These are phyloP conservation scores for Alloteropsis semialata DNA, from an alignment of 176 grass and related monocot genomes.

Conservation along the genomic window DNA sequence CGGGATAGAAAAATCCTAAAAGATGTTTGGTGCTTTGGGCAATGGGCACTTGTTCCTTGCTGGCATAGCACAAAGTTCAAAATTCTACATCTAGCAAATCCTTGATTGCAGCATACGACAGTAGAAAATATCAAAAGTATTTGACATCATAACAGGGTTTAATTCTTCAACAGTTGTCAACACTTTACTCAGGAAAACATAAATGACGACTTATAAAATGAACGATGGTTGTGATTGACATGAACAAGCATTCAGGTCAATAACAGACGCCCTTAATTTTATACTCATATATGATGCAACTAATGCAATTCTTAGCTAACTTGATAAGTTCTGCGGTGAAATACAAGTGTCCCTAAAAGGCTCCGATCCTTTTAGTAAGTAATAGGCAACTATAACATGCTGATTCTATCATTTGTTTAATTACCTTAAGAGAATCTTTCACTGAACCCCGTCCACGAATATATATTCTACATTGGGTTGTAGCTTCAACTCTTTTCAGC, in stretches of 20 bases:
- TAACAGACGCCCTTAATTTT: conserved; percentile 5
- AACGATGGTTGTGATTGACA: no score
- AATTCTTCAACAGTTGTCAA: not conserved
- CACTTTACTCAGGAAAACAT: not conserved
- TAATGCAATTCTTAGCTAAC: not conserved
- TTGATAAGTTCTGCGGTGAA: not conserved
- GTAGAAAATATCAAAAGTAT: not conserved
- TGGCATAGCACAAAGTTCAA: not conserved
- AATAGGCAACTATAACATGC: conserved; percentile 17
- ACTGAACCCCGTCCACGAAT: conserved; percentile 93
- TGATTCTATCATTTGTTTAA: conserved; percentile 31
- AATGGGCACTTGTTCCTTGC: not conserved
- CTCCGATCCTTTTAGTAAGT: not conserved
- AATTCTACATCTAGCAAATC: not conserved
- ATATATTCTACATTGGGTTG: conserved; percentile 96
- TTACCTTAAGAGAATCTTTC: conserved; percentile 95
- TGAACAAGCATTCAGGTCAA: not conserved
- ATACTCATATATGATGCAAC: not conserved
- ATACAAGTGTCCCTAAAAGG: not conserved
- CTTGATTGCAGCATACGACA: not conserved
- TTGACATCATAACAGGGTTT: not conserved
- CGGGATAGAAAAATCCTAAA: not conserved
- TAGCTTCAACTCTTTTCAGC: conserved; percentile 96
- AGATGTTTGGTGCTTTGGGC: conserved; percentile 7
- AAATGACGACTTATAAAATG: not conserved